phyloP scores from a whole-genome alignment of 2,329 filamentous ascomycete genomes.

The Chrysosporium queenslandicum region DNA sequence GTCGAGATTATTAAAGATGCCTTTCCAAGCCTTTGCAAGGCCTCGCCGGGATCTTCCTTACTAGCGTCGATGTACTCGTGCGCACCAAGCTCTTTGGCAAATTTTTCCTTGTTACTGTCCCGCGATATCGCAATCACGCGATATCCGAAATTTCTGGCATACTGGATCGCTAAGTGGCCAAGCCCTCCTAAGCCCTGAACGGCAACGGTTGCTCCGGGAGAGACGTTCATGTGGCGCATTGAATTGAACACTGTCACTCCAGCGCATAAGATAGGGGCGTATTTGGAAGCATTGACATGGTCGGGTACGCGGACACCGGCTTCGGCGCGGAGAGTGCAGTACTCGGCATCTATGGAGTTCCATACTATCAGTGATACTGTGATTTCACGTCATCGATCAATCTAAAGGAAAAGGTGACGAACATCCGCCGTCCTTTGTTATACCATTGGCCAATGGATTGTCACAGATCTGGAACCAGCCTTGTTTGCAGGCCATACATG shows the following conservation, averaged over 20 bases:
- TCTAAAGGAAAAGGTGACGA: conserved; percentile 16
- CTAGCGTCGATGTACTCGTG: conserved; percentile 37
- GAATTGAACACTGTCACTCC: conserved; percentile 46
- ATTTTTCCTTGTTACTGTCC: conserved; percentile 43
- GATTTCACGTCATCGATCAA: no score
- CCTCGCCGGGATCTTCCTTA: conserved; percentile 24
- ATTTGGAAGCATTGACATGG: conserved; percentile 24
- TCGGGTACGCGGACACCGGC: conserved; percentile 31
- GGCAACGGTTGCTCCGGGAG: conserved; percentile 39
- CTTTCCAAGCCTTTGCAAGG: conserved; percentile 31
- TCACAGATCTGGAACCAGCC: conserved; percentile 61
- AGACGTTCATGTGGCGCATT: conserved; percentile 35
- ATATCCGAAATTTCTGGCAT: conserved; percentile 44
- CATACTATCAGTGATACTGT: background rate
- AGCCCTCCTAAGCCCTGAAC: conserved; percentile 46
- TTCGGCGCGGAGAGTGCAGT: conserved; percentile 31
- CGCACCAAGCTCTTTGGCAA: conserved; percentile 47
- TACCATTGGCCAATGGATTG: conserved; percentile 53
- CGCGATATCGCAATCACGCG: conserved; percentile 44
- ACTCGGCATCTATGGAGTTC: conserved; percentile 28
- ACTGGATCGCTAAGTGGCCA: conserved; percentile 46
- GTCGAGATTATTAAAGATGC: conserved; percentile 31
- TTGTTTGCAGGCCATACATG: conserved; percentile 54
- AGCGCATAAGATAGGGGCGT: conserved; percentile 40
- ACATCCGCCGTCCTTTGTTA: conserved; percentile 57